Percentiles rank a stretch among this genome's conserved stretches.
Evolutionary conservation across 2,329 filamentous ascomycete species (phyloP).

Genomic region (Achaetomium macrosporum): DNA sequence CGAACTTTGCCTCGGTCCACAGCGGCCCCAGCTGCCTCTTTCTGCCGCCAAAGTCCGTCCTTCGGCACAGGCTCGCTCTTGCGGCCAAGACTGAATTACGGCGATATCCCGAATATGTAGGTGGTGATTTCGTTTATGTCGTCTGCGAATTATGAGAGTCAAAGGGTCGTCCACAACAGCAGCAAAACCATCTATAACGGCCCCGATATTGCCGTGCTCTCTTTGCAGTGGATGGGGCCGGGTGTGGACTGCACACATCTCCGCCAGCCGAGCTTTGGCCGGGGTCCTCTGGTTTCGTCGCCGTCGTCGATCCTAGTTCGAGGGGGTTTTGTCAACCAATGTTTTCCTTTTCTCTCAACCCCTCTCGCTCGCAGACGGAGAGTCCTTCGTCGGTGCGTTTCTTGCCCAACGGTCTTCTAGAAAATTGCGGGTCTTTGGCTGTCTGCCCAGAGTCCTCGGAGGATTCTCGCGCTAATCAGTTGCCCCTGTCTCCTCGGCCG

Average conservation of each 20-base stretch:
- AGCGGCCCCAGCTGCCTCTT: slow-evolving; percentile 13
- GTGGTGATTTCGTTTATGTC: slow-evolving; percentile 25
- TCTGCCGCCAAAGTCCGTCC: slow-evolving; percentile 3
- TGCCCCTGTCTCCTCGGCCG: slow-evolving; percentile 33
- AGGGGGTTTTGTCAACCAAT: slow-evolving; percentile 44
- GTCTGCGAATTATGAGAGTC: slow-evolving; percentile 22
- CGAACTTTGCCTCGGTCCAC: slow-evolving; percentile 17
- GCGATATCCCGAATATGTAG: slow-evolving; percentile 12
- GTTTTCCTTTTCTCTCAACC: slow-evolving; percentile 31
- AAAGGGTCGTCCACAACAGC: slow-evolving; percentile 17
- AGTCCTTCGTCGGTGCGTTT: slow-evolving; percentile 33
- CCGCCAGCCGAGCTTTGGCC: slow-evolving; percentile 36
- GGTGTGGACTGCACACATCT: slow-evolving; percentile 16
- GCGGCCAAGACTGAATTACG: slow-evolving; percentile 3
- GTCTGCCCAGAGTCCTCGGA: slow-evolving; percentile 36
- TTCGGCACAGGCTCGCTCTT: background rate
- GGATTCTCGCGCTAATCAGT: slow-evolving; percentile 42
- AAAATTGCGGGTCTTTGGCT: slow-evolving; percentile 38
- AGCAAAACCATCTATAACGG: slow-evolving; percentile 21
- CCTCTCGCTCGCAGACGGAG: slow-evolving; percentile 29
- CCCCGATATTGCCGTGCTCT: slow-evolving; percentile 21
- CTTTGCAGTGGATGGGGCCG: background rate
- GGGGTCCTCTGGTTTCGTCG: slow-evolving; percentile 22
- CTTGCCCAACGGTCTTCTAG: slow-evolving; percentile 42
- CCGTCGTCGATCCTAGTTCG: slow-evolving; percentile 29